phyloP scores from a whole-genome alignment of 768 basidiomycete genomes.

The Boletus rubescentipes region DNA sequence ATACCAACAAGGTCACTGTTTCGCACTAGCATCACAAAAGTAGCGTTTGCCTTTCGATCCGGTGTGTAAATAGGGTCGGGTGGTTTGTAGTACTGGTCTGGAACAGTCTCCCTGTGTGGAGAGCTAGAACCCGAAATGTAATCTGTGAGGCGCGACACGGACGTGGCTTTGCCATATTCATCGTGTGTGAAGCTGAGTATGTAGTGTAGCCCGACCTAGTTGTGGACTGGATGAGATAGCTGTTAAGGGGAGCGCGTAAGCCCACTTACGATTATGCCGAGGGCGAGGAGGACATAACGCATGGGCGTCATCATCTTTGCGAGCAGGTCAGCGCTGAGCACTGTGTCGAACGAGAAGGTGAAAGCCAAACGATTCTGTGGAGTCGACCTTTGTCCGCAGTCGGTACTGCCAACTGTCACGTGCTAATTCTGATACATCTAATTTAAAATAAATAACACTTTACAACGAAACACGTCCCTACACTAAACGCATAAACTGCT shows the following conservation, averaged over 20 bases:
- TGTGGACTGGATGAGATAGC: constrained; percentile 8
- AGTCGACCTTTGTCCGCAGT: neutral
- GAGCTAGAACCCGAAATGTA: constrained; percentile 32
- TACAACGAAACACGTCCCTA: constrained; percentile 8
- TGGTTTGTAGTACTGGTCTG: constrained; percentile 55
- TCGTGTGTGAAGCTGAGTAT: constrained; percentile 44
- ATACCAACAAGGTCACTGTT: constrained; percentile 63
- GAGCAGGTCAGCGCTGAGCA: neutral
- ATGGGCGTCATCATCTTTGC: constrained; percentile 57
- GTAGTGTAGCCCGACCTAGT: constrained; percentile 41
- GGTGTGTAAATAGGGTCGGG: constrained; percentile 36
- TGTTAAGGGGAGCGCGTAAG: neutral
- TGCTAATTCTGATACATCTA: neutral
- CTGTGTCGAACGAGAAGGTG: neutral
- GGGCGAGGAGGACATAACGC: constrained; percentile 52
- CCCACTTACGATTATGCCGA: constrained; percentile 46
- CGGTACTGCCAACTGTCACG: neutral
- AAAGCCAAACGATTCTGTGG: neutral
- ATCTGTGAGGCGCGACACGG: constrained; percentile 32
- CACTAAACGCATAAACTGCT: constrained; percentile 27
- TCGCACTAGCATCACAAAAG: constrained; percentile 76
- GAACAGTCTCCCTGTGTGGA: constrained; percentile 57
- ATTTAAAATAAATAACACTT: neutral
- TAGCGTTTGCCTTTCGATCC: constrained; percentile 75
- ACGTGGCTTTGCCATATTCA: constrained; percentile 42